Conservation (phyloP, 495 filamentous ascomycete genomes). For the Hypoxylon fragiforme region DNA sequence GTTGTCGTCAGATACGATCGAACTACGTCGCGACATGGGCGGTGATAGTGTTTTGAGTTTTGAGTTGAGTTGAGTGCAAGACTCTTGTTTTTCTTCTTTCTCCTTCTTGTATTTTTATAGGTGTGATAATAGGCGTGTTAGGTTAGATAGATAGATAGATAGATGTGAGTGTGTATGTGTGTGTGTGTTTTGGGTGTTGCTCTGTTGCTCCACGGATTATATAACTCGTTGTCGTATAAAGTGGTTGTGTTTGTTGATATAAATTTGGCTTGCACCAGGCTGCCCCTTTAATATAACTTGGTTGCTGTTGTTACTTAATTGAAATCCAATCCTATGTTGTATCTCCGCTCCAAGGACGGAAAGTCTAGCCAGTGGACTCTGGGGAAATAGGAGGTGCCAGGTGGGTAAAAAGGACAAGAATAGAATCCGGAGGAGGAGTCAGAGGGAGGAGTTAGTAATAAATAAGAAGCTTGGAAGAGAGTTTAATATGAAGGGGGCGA, state of each 20-base stretch:
- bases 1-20: constrained; percentile 36
- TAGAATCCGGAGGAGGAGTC: constrained; percentile 16
- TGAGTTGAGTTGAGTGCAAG: constrained; percentile 5
- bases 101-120: no score
- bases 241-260: no score
- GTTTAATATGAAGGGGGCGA: constrained; percentile 17
- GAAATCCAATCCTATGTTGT: constrained; percentile 13
- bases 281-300: no score
- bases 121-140: no score
- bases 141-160: no score
- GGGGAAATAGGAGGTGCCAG: no score
- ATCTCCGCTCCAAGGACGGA: constrained; percentile 20
- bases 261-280: constrained; percentile 27
- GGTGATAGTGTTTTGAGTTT: neutral
- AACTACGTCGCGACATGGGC: constrained; percentile 38
- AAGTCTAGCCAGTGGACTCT: constrained; percentile 20
- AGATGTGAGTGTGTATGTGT: no score
- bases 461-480: constrained; percentile 16
- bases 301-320: neutral
- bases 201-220: no score
- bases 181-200: no score
- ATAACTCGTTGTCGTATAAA: no score
- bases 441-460: constrained; percentile 22
- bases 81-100: no score
- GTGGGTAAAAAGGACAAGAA: constrained; percentile 17